A percentile compares a stretch with the other conserved stretches of the same genome.
Conservation (phyloP, 441 rosid genomes). For the Corymbia citriodora region DNA sequence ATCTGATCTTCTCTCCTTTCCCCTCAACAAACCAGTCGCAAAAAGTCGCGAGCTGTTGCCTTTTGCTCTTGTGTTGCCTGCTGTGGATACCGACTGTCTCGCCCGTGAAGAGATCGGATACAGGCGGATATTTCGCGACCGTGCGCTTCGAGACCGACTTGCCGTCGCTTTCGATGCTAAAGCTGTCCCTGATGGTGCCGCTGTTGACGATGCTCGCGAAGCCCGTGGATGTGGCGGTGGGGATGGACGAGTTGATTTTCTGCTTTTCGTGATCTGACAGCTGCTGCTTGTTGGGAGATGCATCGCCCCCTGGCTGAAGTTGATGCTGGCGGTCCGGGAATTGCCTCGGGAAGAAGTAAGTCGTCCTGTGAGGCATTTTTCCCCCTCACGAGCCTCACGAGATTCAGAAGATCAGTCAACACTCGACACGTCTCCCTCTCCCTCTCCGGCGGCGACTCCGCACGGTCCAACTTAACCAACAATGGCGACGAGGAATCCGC, state of each 20-base stretch:
- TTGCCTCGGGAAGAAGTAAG: constrained; percentile 98
- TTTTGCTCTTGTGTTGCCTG: constrained; percentile 19
- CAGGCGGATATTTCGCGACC: constrained; percentile 15
- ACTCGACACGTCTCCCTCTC: neutral
- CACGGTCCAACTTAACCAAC: neutral
- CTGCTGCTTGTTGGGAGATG: constrained; percentile 28
- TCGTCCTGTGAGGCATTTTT: constrained; percentile 92
- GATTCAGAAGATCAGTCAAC: neutral
- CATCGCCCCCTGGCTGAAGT: constrained; percentile 50
- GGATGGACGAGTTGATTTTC: neutral
- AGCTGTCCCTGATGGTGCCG: neutral
- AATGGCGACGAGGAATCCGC: neutral
- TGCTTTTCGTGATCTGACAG: constrained; percentile 53
- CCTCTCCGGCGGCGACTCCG: neutral
- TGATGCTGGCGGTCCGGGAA: constrained; percentile 47
- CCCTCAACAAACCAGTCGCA: constrained; percentile 66
- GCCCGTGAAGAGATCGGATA: constrained; percentile 53
- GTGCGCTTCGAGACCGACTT: constrained; percentile 20
- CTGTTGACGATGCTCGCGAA: neutral
- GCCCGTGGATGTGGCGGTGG: neutral
- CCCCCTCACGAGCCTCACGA: constrained; percentile 10
- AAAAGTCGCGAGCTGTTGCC: constrained; percentile 58
- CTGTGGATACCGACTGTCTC: constrained; percentile 13
- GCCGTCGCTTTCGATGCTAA: constrained; percentile 20
- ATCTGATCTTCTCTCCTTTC: constrained; percentile 29